Conservation (phyloP, 2,329 filamentous ascomycete genomes). For the Neurospora sp. region DNA sequence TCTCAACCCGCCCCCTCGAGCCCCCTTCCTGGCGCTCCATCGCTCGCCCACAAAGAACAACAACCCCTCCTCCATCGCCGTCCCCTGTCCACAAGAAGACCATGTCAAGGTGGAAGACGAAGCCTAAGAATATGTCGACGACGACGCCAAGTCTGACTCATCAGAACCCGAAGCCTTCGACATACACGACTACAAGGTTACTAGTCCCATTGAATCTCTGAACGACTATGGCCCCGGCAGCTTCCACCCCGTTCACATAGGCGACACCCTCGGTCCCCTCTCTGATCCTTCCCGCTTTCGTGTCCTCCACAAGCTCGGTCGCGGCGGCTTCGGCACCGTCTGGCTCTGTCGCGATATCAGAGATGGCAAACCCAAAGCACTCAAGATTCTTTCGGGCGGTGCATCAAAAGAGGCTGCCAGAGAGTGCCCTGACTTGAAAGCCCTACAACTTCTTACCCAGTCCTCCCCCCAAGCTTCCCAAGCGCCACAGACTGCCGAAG, state of each 20-base stretch:
- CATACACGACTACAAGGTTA: not conserved
- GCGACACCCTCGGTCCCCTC: slow-evolving; percentile 9
- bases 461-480: not conserved
- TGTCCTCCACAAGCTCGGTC: slow-evolving; percentile 17
- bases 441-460: not conserved
- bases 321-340: slow-evolving; percentile 15
- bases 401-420: not conserved
- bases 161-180: not conserved
- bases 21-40: too few species aligned
- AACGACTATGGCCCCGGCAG: slow-evolving; percentile 11
- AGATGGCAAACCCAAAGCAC: slow-evolving; percentile 2
- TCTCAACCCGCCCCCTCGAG: too few species aligned
- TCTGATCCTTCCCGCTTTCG: slow-evolving; percentile 8
- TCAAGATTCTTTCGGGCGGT: slow-evolving; percentile 2
- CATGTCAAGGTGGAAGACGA: too few species aligned
- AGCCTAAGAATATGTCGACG: not conserved
- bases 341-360: slow-evolving; percentile 16
- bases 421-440: not conserved
- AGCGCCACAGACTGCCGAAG: not conserved
- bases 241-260: slow-evolving; percentile 17
- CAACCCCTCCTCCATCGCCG: too few species aligned
- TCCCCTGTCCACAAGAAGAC: too few species aligned
- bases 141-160: not conserved
- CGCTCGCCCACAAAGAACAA: too few species aligned
- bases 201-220: slow-evolving; percentile 4